A percentile compares a stretch with the other conserved stretches of the same genome.
Evolutionary conservation across 192 early-diverging fungal species (phyloP).

Genomic region (Entomortierella parvispora): DNA sequence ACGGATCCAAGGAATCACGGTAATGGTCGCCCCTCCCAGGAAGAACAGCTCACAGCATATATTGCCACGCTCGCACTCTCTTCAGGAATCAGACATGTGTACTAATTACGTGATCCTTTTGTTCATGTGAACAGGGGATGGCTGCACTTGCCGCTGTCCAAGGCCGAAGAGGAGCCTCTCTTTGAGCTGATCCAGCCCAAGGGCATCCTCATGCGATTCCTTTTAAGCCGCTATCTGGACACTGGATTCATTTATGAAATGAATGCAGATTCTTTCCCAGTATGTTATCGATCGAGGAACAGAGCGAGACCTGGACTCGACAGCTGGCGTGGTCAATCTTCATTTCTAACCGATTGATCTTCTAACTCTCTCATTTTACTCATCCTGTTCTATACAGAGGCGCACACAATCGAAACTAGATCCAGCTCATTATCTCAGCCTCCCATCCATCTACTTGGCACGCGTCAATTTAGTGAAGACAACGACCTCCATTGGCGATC

Average conservation of each 20-base stretch:
- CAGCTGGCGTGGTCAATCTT: not conserved
- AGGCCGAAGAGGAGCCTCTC: slow-evolving; percentile 40
- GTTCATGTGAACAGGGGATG: slow-evolving; percentile 29
- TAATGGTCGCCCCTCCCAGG: slow-evolving; percentile 7
- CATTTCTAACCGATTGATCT: too few relatives aligned
- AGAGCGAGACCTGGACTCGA: too few relatives aligned
- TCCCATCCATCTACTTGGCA: slow-evolving; percentile 46
- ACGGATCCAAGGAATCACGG: slow-evolving; percentile 47
- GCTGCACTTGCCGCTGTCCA: slow-evolving; percentile 47
- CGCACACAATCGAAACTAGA: slow-evolving; percentile 45
- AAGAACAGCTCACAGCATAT: too few relatives aligned
- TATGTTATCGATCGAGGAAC: slow-evolving; percentile 5
- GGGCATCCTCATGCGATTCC: slow-evolving; percentile 36
- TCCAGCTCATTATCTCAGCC: slow-evolving; percentile 38
- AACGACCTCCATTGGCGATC: slow-evolving; percentile 13
- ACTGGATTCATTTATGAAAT: slow-evolving; percentile 46
- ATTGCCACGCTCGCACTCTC: not conserved
- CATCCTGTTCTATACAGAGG: slow-evolving; percentile 11
- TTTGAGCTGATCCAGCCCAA: slow-evolving; percentile 39
- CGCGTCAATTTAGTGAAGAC: slow-evolving; percentile 47
- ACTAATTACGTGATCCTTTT: not conserved
- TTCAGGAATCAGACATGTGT: not conserved
- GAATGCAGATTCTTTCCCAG: slow-evolving; percentile 36
- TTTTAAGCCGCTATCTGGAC: slow-evolving; percentile 40
- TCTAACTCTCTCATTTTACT: not conserved